phyloP scores from a whole-genome alignment of 768 basidiomycete genomes.

The Auriculariales sp. region DNA sequence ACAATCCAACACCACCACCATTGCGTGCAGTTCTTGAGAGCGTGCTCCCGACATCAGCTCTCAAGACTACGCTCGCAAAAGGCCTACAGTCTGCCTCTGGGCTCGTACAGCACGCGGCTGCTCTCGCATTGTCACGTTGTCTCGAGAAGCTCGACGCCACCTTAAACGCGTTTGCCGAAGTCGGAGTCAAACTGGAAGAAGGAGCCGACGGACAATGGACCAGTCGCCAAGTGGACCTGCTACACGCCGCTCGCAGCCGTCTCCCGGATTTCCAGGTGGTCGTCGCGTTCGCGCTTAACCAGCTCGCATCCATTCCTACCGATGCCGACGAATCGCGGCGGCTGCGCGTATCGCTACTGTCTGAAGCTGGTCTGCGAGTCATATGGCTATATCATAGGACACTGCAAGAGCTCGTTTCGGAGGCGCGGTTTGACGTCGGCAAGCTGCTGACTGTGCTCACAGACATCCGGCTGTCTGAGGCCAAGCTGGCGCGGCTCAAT shows the following conservation, averaged over 20 bases:
- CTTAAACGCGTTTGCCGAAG: conserved; percentile 27
- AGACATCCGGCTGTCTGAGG: conserved; percentile 24
- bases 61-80: conserved; percentile 63
- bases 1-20: conserved; percentile 63
- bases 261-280: conserved; percentile 82
- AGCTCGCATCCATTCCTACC: neutral
- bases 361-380: conserved; percentile 68
- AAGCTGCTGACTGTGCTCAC: conserved; percentile 47
- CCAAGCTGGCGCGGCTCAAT: conserved; percentile 28
- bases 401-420: conserved; percentile 57
- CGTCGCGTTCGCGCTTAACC: conserved; percentile 42
- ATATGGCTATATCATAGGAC: conserved; percentile 76
- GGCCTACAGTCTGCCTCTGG: conserved; percentile 58
- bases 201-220: conserved; percentile 58
- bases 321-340: conserved; percentile 23
- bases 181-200: conserved; percentile 44
- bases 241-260: conserved; percentile 55
- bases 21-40: conserved; percentile 59
- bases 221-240: conserved; percentile 49
- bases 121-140: conserved; percentile 61
- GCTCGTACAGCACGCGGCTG: conserved; percentile 78
- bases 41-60: conserved; percentile 57
- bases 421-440: conserved; percentile 76
- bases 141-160: conserved; percentile 56
- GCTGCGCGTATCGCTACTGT: conserved; percentile 36